Percentiles rank a stretch among this genome's conserved stretches.
phyloP scores from a whole-genome alignment of 1,139 yeast species.

The Sugiyamaella xylanicola region DNA sequence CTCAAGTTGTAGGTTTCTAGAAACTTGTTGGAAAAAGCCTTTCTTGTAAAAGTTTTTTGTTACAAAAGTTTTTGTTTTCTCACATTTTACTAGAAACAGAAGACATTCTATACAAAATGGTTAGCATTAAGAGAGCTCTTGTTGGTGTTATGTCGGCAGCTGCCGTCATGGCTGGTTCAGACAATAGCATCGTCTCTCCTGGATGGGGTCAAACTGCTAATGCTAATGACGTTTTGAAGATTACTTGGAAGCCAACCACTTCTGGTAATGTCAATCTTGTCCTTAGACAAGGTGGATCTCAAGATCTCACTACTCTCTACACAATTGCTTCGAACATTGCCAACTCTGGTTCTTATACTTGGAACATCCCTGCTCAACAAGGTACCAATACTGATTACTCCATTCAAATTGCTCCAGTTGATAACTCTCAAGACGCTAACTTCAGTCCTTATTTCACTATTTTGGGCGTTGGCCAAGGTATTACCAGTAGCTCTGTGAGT shows the following conservation, averaged over 20 bases:
- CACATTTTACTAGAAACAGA: not conserved
- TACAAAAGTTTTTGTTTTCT: not conserved
- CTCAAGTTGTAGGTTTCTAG: not conserved
- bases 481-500: slow-evolving; percentile 31
- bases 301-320: slow-evolving; percentile 31
- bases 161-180: slow-evolving; percentile 33
- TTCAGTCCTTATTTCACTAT: slow-evolving; percentile 41
- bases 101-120: slow-evolving; percentile 14
- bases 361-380: slow-evolving; percentile 36
- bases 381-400: slow-evolving; percentile 39
- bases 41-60: not conserved
- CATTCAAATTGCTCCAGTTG: slow-evolving; percentile 40
- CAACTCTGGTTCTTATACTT: slow-evolving; percentile 38
- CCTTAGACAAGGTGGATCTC: slow-evolving; percentile 37
- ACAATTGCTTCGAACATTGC: slow-evolving; percentile 37
- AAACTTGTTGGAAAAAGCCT: not conserved
- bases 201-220: slow-evolving; percentile 38
- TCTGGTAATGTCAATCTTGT: slow-evolving; percentile 38
- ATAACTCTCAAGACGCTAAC: slow-evolving; percentile 31
- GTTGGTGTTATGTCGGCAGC: slow-evolving; percentile 7
- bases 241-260: slow-evolving; percentile 39
- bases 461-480: slow-evolving; percentile 33
- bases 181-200: slow-evolving; percentile 37
- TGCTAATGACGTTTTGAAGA: slow-evolving; percentile 32
- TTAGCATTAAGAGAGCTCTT: slow-evolving; percentile 9